Percentiles rank a stretch among this genome's conserved stretches.
These are phyloP conservation scores for Saccharomycopsis capsularis DNA, from an alignment of 805 yeast genomes.

Conservation along the genomic window DNA sequence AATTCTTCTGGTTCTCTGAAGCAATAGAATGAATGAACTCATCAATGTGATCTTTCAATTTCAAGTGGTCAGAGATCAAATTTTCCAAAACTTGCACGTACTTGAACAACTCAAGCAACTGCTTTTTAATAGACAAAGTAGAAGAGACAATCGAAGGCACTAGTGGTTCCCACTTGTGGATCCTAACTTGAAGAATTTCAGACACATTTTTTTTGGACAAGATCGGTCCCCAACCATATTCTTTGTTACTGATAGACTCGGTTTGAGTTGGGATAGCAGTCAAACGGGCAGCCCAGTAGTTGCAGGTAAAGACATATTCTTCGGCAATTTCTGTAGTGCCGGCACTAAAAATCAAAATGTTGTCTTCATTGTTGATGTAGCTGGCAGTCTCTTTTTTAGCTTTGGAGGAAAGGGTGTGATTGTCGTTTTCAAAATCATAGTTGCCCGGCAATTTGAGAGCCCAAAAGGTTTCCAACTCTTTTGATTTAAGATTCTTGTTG, in stretches of 20 bases:
- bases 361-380: conserved; percentile 26
- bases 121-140: conserved; percentile 28
- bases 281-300: conserved; percentile 85
- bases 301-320: conserved; percentile 69
- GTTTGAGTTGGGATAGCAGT: conserved; percentile 74
- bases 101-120: conserved; percentile 32
- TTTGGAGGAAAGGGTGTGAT: conserved; percentile 10
- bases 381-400: conserved; percentile 16
- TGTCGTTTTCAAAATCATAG: conserved; percentile 27
- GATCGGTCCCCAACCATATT: conserved; percentile 68
- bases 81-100: conserved; percentile 36
- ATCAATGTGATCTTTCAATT: conserved; percentile 32
- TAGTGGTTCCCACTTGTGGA: conserved; percentile 30
- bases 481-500: conserved; percentile 24
- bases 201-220: conserved; percentile 2
- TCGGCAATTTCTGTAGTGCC: conserved; percentile 60
- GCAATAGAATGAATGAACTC: conserved; percentile 26
- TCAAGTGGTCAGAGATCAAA: conserved; percentile 39
- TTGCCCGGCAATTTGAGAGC: conserved; percentile 47
- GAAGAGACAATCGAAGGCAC: conserved; percentile 27
- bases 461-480: conserved; percentile 41
- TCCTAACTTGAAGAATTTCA: conserved; percentile 13
- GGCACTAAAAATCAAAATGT: conserved; percentile 52
- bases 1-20: conserved; percentile 8
- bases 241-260: conserved; percentile 62